Evolutionary conservation across 345 rosid genomes (phyloP).

Genomic region (Erucastrum elatum): DNA sequence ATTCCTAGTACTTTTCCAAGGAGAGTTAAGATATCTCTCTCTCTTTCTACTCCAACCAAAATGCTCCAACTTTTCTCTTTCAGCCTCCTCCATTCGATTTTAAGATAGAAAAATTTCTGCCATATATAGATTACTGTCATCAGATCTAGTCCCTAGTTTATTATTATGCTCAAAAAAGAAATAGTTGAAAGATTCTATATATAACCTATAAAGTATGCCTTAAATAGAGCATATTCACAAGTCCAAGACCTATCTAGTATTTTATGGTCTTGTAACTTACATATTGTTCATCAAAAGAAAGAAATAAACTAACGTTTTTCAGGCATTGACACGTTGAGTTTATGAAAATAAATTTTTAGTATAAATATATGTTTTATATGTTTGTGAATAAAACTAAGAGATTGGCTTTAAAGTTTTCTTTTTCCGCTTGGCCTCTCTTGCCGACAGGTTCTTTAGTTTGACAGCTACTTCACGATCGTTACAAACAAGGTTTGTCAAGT

Average conservation of each 20-base stretch:
- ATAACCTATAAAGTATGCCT: slow-evolving; percentile 32
- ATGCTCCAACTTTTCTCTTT: slow-evolving; percentile 38
- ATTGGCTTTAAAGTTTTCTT: slow-evolving; percentile 17
- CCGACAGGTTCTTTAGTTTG: slow-evolving; percentile 34
- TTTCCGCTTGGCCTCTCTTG: slow-evolving; percentile 15
- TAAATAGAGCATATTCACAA: slow-evolving; percentile 28
- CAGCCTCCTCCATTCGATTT: slow-evolving; percentile 38
- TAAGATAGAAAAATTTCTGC: slow-evolving; percentile 7
- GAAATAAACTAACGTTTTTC: neutral
- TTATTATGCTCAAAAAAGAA: slow-evolving; percentile 30
- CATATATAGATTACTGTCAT: slow-evolving; percentile 22
- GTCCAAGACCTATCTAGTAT: slow-evolving; percentile 22
- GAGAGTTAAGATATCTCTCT: slow-evolving; percentile 24
- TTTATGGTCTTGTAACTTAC: slow-evolving; percentile 14
- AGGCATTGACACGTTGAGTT: slow-evolving; percentile 36
- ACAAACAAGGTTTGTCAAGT: slow-evolving; percentile 23
- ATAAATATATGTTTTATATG: neutral
- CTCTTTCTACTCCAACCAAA: slow-evolving; percentile 34
- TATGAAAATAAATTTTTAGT: slow-evolving; percentile 3
- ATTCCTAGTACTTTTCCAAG: slow-evolving; percentile 45
- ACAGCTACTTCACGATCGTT: slow-evolving; percentile 37
- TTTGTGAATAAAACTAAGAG: slow-evolving; percentile 22
- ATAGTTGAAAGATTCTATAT: slow-evolving; percentile 25
- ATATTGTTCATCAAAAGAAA: slow-evolving; percentile 12
- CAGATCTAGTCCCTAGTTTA: slow-evolving; percentile 36